Evolutionary conservation across 257 asterid genomes (phyloP), one percentile per base, ranked within the genome.

Genomic region (Voacanga thouarsii): DNA sequence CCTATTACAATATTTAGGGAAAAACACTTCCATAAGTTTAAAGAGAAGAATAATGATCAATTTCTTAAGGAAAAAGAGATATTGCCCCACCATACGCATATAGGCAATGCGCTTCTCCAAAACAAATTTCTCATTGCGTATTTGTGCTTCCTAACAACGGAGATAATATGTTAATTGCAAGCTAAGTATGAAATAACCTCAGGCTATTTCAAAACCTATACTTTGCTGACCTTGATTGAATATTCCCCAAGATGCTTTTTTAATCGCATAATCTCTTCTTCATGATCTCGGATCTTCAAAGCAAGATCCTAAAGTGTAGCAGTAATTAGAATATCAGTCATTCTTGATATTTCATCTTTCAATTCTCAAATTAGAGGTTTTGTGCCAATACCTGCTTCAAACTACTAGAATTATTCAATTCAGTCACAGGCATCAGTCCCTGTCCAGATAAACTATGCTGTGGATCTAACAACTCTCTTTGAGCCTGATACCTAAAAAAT

Each of bases 71-170:
- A 53, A 47, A 70, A 79, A 81, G 61, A 81, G 61, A 76, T 75
- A 51, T 67, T 75, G 73, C 92, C 75, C 75, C 86, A 94, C 98
- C 96, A 92, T 83, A 72, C 98, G 97, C 99, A 96, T 93, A 80
- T 96, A 88, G 67, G 99, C 93, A 83, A 96, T 88, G 43, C 97
- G 97, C 86, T 92, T 96, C 88, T 92, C 99, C 90, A 96, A 83
- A 61, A 88, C 90, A 87, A 77, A 91, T 88, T 90, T 96, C 89
- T 96, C 99, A 37, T 89, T 93, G 83, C 82, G 82, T 77, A 90
- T 87, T 87, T 96, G 93, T 55, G 97, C 88, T 83, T 96, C 99
- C 99, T 94, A 75, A 71, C 77, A 79, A 88, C 57, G 72, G 44
- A 77, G 80, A 81, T 72, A 67, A 76, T 55, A 76, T 66, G 56